Base-by-base conservation (phyloP, 2,329 filamentous ascomycete species). In the Pseudogymnoascus destructans region DNA sequence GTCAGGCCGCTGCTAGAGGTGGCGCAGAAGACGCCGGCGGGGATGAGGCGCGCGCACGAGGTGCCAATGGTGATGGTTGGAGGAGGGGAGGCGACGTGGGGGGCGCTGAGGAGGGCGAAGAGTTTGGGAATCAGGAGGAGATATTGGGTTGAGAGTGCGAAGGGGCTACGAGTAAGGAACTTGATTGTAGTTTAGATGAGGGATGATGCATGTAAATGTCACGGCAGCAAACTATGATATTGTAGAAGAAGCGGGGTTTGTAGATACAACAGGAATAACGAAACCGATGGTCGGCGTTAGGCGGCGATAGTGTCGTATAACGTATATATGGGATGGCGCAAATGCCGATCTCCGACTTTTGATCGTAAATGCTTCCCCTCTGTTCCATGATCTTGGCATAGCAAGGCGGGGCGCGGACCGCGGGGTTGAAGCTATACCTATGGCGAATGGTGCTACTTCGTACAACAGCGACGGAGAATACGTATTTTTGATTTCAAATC, bases 31-130 rank as follows among this genome's bases (percentile, higher is more conserved):
- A 70, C 68, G 3, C 68, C 70, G 35, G 66, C 65, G 60, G 69
- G 67, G 30, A 64, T 71, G 59, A 60, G 66, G 32, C 63, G 67
- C 55, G 66, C 67, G 61, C 78, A 90, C 65, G 85, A 84, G 2
- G 85, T 97, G 35, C 81, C 87, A 10, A 82, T 96, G 80, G 78
- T 95, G 36, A 87, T 97, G 80, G 80, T 95, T 17, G 82, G 82
- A 0, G 89, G 87, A 0, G 85, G 84, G 0, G 76, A 83, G 8
- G 76, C 78, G 59, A 81, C 80, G 9, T 86, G 89, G 64, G 76
- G 78, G 25, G 71, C 84, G 59, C 74, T 96, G 30, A 75, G 72
- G 40, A 73, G 74, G 46, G 82, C 86, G n/a, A 77, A 75, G 58
- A 84, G 81, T 3, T 70, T 96, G 2, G 90, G 89, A 0, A 73